Conservation (phyloP, 192 early-diverging fungal species). For the Entomortierella parvispora region DNA sequence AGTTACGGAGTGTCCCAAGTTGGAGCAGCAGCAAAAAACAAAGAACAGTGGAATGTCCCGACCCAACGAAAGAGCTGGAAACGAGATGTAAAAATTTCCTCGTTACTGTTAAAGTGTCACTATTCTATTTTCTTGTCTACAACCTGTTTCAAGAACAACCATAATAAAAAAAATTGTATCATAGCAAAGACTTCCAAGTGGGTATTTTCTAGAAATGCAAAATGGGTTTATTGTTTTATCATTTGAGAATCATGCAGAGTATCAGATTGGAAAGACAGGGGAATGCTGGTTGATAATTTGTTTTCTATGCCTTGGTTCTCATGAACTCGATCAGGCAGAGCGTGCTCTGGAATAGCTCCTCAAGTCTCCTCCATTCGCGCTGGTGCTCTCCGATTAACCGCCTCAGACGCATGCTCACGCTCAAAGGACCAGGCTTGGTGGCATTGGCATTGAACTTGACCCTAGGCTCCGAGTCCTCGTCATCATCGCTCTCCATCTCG, state of each 20-base stretch:
- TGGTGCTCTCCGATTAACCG: conserved; percentile 52
- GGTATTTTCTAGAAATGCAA: no score
- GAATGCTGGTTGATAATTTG: not conserved
- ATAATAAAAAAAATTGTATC: no score
- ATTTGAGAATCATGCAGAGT: no score
- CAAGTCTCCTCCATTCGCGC: conserved; percentile 66
- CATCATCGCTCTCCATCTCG: conserved; percentile 40
- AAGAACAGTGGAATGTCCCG: conserved; percentile 50
- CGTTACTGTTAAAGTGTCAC: no score
- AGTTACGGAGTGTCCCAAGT: conserved; percentile 87
- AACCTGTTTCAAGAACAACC: no score
- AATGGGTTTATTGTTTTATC: no score
- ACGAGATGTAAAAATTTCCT: conserved; percentile 33
- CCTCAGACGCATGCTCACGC: conserved; percentile 39
- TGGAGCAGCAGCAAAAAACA: conserved; percentile 73
- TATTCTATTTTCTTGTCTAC: no score
- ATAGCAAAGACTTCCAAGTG: no score
- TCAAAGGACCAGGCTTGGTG: conserved; percentile 41
- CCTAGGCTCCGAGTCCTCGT: conserved; percentile 23
- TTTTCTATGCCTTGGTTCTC: conserved; percentile 47
- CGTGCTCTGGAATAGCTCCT: conserved; percentile 70
- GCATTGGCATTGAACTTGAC: conserved; percentile 44
- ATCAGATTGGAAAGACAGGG: no score
- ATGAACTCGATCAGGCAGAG: conserved; percentile 73
- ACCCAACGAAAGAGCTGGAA: conserved; percentile 46